Conservation (phyloP, 306 rosid species). For the Erythrophleum fordii region DNA sequence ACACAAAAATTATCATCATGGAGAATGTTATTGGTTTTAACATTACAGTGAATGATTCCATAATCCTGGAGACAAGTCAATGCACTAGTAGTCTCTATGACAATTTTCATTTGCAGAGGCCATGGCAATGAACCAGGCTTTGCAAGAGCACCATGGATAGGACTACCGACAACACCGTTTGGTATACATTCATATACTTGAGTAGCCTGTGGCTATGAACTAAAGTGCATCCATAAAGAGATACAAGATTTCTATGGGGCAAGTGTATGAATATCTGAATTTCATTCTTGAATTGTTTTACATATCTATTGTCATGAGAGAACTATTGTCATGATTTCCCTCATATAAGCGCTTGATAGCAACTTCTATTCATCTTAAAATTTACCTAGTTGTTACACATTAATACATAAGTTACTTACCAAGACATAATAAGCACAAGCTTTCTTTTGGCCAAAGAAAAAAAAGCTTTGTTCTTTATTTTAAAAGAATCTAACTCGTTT, state of each 20-base stretch:
- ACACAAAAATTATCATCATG: neutral
- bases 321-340: slow-evolving; percentile 48
- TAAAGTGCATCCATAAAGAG: slow-evolving; percentile 83
- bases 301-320: slow-evolving; percentile 51
- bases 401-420: slow-evolving; percentile 18
- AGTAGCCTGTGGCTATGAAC: slow-evolving; percentile 64
- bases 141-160: slow-evolving; percentile 48
- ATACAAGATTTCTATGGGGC: slow-evolving; percentile 66
- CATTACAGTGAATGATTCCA: slow-evolving; percentile 51
- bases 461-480: too few species aligned
- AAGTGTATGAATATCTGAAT: slow-evolving; percentile 60
- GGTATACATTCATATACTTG: slow-evolving; percentile 52
- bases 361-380: slow-evolving; percentile 54
- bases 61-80: slow-evolving; percentile 65
- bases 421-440: neutral
- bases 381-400: slow-evolving; percentile 42
- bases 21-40: slow-evolving; percentile 35
- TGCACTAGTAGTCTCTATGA: slow-evolving; percentile 51
- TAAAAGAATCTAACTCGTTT: too few species aligned
- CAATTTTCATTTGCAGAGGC: slow-evolving; percentile 50
- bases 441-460: too few species aligned
- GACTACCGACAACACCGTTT: slow-evolving; percentile 57
- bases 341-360: slow-evolving; percentile 65
- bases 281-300: slow-evolving; percentile 51
- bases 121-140: slow-evolving; percentile 33